Base-by-base conservation (phyloP, 2,329 filamentous ascomycete genomes). In the Beauveria sp. region DNA sequence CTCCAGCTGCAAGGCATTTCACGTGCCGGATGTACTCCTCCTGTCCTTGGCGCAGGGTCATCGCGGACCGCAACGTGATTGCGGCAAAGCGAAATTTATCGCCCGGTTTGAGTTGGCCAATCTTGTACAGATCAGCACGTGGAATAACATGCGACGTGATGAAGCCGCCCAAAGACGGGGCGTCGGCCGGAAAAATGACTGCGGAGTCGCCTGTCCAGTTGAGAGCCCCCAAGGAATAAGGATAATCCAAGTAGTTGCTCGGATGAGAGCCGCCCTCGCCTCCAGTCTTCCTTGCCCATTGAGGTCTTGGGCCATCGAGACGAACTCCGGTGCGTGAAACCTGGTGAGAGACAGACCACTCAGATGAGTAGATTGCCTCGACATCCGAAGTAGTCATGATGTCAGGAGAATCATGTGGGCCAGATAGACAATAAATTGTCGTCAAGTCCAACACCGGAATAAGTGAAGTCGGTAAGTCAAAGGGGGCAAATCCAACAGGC, bases 191-290 rank as follows among this genome's bases (percentile, higher is more conserved):
- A 54, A 87, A 85, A 20, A 87, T 79, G n/a, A 81, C 81, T 2
- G 82, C 79, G 42, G 83, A 81, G 62, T 86, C 83, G 4, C 84
- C 84, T 0, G 82, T 85, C 79, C 81, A 87, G 64, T 86, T 86
- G 28, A 86, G 66, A 0, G 79, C 78, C 0, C 83, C 83, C 1
- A 83, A 68, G 0, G 81, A 80, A 67, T 86, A 87, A 2, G 84
- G 83, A 65, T 86, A 85, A 63, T 84, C 81, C 24, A 83, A 77
- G 18, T 83, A 66, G 63, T 86, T 86, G 40, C 76, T 80, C 0
- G 86, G 86, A 69, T 88, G 86, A 1, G 81, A 78, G 12, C 86
- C 86, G 8, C 84, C 86, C 63, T 86, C 84, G 0, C 85, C 86
- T 12, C 85, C 86, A 64, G 84, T 79, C 38, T 77, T 69, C 7